phyloP scores from a whole-genome alignment of 2,329 filamentous ascomycete species.

The Aspergillus pseudotamarii region DNA sequence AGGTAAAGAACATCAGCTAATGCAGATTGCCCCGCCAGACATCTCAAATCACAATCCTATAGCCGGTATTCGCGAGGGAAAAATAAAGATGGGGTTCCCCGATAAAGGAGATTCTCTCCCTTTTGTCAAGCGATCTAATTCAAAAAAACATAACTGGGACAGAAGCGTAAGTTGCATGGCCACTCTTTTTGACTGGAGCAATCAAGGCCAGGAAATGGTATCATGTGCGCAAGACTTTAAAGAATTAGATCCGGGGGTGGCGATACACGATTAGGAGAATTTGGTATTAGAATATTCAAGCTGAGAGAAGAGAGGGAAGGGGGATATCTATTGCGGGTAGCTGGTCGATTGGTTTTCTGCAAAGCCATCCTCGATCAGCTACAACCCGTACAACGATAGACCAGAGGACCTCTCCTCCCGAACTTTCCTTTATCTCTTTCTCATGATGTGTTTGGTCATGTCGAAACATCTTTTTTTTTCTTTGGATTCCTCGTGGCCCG shows the following conservation, averaged over 20 bases:
- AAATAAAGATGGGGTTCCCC: constrained; percentile 17
- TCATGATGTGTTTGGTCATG: constrained; percentile 14
- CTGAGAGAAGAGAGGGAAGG: constrained; percentile 24
- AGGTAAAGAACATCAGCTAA: constrained; percentile 21
- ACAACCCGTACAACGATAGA: constrained; percentile 26
- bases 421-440: constrained; percentile 12
- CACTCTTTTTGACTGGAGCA: constrained; percentile 34
- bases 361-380: constrained; percentile 37
- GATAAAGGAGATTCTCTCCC: constrained; percentile 19
- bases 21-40: constrained; percentile 26
- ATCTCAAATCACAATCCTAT: constrained; percentile 23
- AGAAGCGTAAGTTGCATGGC: constrained; percentile 30
- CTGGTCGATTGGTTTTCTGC: constrained; percentile 40
- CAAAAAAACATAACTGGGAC: constrained; percentile 26
- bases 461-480: constrained; percentile 17
- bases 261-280: constrained; percentile 37
- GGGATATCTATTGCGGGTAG: constrained; percentile 40
- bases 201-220: constrained; percentile 39
- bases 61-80: constrained; percentile 19
- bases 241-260: constrained; percentile 35
- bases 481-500: constrained; percentile 20
- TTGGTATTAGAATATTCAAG: constrained; percentile 37
- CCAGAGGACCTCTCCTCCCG: constrained; percentile 20
- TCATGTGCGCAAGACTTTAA: constrained; percentile 37
- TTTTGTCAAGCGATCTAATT: constrained; percentile 29